A percentile compares a stretch with the other conserved stretches of the same genome.
Conservation (phyloP, 805 yeast genomes). For the Candida boleticola region DNA sequence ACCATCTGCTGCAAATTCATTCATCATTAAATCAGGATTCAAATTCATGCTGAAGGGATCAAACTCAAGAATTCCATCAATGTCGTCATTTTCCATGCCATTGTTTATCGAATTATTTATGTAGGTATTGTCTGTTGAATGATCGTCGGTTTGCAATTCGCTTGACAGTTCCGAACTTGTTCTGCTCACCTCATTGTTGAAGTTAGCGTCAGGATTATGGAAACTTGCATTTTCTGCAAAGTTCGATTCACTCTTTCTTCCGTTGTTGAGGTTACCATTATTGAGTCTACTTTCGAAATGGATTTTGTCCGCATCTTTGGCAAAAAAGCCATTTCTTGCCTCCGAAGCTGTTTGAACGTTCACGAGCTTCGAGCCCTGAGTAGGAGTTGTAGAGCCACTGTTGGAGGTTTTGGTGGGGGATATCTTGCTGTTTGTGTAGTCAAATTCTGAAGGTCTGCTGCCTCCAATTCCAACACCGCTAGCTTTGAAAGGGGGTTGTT, state of each 20-base stretch:
- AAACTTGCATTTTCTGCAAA: too few relatives aligned
- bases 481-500: neutral
- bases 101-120: neutral
- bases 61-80: slow-evolving; percentile 29
- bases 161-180: too few relatives aligned
- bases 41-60: slow-evolving; percentile 38
- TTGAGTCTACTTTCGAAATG: neutral
- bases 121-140: too few relatives aligned
- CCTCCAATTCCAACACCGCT: neutral
- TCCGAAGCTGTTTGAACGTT: slow-evolving; percentile 1
- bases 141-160: too few relatives aligned
- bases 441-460: neutral
- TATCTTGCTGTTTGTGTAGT: neutral
- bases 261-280: neutral
- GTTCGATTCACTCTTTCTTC: neutral
- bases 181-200: too few relatives aligned
- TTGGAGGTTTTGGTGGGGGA: neutral
- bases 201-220: too few relatives aligned
- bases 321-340: neutral
- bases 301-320: neutral
- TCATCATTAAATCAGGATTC: slow-evolving; percentile 24
- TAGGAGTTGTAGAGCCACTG: neutral
- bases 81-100: slow-evolving; percentile 4
- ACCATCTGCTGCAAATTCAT: slow-evolving; percentile 78
- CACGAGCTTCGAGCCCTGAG: neutral